Conservation (phyloP, 192 early-diverging fungal species). For the Coemansia furcata region DNA sequence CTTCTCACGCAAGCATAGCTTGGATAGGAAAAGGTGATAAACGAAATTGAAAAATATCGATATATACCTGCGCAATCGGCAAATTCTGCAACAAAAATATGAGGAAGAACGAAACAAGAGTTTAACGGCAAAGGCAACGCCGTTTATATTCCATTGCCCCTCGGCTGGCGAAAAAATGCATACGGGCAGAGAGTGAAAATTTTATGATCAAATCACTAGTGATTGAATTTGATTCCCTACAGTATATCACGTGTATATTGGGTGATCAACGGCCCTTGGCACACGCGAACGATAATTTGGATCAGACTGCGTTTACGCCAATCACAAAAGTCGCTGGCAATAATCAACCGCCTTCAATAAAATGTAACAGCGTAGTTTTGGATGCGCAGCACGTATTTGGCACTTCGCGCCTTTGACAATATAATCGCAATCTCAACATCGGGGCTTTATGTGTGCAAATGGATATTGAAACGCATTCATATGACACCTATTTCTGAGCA, state of each 20-base stretch:
- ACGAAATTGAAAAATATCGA: conserved; percentile 18
- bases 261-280: too few species aligned
- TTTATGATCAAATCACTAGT: neutral
- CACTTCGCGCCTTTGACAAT: too few species aligned
- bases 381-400: too few species aligned
- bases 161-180: neutral
- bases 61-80: conserved; percentile 55
- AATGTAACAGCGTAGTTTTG: too few species aligned
- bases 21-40: conserved; percentile 5
- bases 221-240: neutral
- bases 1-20: conserved; percentile 38
- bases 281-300: too few species aligned
- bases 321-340: too few species aligned
- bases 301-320: too few species aligned
- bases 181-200: neutral
- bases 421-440: too few species aligned
- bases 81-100: conserved; percentile 52
- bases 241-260: neutral
- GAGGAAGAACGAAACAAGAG: neutral
- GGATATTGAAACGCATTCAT: too few species aligned
- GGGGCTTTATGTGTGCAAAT: too few species aligned
- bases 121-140: neutral
- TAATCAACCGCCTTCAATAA: too few species aligned
- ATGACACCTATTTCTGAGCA: too few species aligned
- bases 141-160: conserved; percentile 3